Evolutionary conservation across 2,329 filamentous ascomycete genomes (phyloP).

Genomic region (Tolypocladium cylindrosporum): DNA sequence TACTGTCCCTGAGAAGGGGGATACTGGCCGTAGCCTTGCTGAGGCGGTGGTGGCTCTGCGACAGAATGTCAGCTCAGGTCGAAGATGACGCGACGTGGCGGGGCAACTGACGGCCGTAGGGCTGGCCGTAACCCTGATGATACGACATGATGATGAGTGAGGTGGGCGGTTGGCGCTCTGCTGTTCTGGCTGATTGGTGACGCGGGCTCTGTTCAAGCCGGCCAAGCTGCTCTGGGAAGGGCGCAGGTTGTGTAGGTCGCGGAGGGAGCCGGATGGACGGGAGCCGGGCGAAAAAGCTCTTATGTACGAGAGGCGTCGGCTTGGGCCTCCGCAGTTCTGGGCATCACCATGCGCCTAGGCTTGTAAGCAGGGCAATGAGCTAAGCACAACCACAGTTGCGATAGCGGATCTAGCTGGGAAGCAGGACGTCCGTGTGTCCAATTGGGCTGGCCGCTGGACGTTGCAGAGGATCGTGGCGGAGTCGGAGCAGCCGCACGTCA

Average conservation of each 20-base stretch:
- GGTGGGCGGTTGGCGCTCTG: background rate
- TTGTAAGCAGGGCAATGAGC: background rate
- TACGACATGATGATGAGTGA: conserved; percentile 21
- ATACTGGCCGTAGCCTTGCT: conserved; percentile 30
- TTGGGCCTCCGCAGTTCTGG: background rate
- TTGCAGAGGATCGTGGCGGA: background rate
- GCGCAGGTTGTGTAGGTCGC: background rate
- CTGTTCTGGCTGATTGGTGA: too few relatives aligned
- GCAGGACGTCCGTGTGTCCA: background rate
- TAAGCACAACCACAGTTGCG: background rate
- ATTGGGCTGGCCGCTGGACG: background rate
- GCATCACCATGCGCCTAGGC: background rate
- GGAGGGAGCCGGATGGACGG: background rate
- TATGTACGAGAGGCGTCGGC: background rate
- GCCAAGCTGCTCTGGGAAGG: background rate
- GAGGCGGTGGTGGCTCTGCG: conserved; percentile 22
- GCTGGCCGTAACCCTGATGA: conserved; percentile 19
- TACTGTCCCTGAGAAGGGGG: conserved; percentile 17
- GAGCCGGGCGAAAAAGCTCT: background rate
- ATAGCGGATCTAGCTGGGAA: background rate
- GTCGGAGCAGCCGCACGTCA: background rate
- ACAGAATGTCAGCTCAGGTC: background rate
- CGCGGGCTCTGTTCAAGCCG: background rate
- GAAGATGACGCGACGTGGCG: background rate
- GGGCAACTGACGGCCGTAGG: conserved; percentile 24